phyloP scores from a whole-genome alignment of 768 basidiomycete species.

The Pleurotus sapidus region DNA sequence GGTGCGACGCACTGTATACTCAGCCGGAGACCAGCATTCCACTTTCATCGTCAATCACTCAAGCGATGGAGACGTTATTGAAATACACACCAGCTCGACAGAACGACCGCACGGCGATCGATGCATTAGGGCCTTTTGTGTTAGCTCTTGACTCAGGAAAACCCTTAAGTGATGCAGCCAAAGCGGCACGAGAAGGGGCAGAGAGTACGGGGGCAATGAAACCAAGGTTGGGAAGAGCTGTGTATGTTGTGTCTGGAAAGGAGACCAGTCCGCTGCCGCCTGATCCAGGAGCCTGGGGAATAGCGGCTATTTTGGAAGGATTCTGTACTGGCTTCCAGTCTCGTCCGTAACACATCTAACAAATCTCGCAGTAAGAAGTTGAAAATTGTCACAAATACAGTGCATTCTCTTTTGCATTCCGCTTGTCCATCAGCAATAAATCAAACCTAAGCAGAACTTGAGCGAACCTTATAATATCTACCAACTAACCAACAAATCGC shows the following conservation, averaged over 20 bases:
- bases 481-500: slow-evolving; percentile 71
- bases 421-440: no score
- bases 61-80: slow-evolving; percentile 27
- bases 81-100: slow-evolving; percentile 48
- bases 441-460: no score
- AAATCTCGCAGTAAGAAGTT: no score
- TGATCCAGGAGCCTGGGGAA: slow-evolving; percentile 58
- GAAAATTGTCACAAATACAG: no score
- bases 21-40: slow-evolving; percentile 11
- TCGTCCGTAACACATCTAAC: no score
- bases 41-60: slow-evolving; percentile 17
- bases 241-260: slow-evolving; percentile 39
- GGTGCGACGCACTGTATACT: slow-evolving; percentile 23
- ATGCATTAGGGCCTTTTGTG: slow-evolving; percentile 49
- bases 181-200: slow-evolving; percentile 39
- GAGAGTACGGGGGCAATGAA: slow-evolving; percentile 44
- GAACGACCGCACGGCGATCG: slow-evolving; percentile 57
- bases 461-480: neutral
- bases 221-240: slow-evolving; percentile 46
- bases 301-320: slow-evolving; percentile 39
- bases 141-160: slow-evolving; percentile 21
- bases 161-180: slow-evolving; percentile 27
- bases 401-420: no score
- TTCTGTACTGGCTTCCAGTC: slow-evolving; percentile 14
- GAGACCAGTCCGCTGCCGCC: slow-evolving; percentile 28